A percentile compares a stretch with the other conserved stretches of the same genome.
Conservation (phyloP, 1,284 basidiomycete genomes). For the Ustilago sp. region DNA sequence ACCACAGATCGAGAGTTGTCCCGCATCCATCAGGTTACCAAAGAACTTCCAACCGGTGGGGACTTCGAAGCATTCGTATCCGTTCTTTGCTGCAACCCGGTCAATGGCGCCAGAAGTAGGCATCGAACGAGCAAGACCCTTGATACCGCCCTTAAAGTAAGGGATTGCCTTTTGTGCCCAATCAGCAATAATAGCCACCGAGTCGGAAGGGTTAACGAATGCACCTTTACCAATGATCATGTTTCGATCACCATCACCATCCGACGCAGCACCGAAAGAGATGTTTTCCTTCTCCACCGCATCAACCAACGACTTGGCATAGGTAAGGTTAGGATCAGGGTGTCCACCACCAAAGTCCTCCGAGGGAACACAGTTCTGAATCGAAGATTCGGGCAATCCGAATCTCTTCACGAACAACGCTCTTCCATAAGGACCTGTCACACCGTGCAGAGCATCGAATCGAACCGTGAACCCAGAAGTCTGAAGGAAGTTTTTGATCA, state of each 20-base stretch:
- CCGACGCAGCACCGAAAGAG: conserved; percentile 93
- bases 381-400: conserved; percentile 81
- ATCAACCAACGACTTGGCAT: conserved; percentile 93
- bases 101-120: conserved; percentile 97
- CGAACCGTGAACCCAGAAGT: conserved; percentile 80
- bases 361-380: conserved; percentile 90
- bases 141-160: conserved; percentile 91
- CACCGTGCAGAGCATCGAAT: conserved; percentile 95
- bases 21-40: conserved; percentile 99
- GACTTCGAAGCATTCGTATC: conserved; percentile 93
- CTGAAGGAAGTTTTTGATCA: conserved; percentile 90
- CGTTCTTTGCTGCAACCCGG: conserved; percentile 92
- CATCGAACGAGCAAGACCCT: conserved; percentile 96
- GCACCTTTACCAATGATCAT: conserved; percentile 99
- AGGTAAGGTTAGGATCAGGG: conserved; percentile 98
- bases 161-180: conserved; percentile 93
- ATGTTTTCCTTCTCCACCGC: conserved; percentile 88
- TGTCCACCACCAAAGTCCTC: conserved; percentile 98
- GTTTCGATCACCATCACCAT: conserved; percentile 97
- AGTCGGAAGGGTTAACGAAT: conserved; percentile 97
- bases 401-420: conserved; percentile 88
- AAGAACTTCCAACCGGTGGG: conserved; percentile 99
- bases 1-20: conserved; percentile 94
- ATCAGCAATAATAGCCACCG: conserved; percentile 97
- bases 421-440: conserved; percentile 94